Evolutionary conservation across 139 green algal genomes (phyloP).

Genomic region (Gonium pectorale): DNA sequence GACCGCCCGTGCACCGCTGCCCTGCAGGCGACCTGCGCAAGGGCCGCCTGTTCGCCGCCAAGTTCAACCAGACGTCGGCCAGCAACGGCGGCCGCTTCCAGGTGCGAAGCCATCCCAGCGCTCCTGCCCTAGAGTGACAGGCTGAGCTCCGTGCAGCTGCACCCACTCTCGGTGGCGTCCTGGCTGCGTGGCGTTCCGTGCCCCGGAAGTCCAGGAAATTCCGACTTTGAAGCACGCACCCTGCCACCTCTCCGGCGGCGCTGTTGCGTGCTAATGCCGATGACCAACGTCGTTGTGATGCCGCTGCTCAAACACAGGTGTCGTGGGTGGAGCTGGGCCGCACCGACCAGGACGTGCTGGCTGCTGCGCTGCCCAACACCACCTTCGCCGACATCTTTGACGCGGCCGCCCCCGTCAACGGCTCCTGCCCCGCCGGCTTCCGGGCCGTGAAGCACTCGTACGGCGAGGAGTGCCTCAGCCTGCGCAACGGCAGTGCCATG

Average conservation of each 20-base stretch:
- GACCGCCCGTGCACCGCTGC: not conserved
- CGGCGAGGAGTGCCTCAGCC: conserved; percentile 61
- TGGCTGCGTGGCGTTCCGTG: too few species aligned
- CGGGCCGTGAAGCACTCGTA: conserved; percentile 42
- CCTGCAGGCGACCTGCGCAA: conserved; percentile 40
- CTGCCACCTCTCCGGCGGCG: too few species aligned
- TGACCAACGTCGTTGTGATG: too few species aligned
- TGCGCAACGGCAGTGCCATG: conserved; percentile 57
- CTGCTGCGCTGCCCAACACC: not conserved
- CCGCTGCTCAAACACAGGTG: not conserved
- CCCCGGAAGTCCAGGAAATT: too few species aligned
- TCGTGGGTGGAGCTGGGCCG: conserved; percentile 20
- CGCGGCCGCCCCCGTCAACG: not conserved
- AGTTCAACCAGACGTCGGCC: conserved; percentile 30
- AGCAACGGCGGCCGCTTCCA: conserved; percentile 12
- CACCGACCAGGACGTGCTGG: conserved; percentile 16
- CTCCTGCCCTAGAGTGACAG: too few species aligned
- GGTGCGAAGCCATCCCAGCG: too few species aligned
- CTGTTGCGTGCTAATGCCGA: too few species aligned
- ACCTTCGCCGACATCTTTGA: conserved; percentile 70
- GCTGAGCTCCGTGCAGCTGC: too few species aligned
- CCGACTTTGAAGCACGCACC: too few species aligned
- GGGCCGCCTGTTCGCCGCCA: conserved; percentile 59
- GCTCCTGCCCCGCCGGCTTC: conserved; percentile 56
- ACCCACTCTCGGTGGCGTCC: too few species aligned